Base-by-base conservation (phyloP, 768 basidiomycete genomes). In the Trametopsis cervina region DNA sequence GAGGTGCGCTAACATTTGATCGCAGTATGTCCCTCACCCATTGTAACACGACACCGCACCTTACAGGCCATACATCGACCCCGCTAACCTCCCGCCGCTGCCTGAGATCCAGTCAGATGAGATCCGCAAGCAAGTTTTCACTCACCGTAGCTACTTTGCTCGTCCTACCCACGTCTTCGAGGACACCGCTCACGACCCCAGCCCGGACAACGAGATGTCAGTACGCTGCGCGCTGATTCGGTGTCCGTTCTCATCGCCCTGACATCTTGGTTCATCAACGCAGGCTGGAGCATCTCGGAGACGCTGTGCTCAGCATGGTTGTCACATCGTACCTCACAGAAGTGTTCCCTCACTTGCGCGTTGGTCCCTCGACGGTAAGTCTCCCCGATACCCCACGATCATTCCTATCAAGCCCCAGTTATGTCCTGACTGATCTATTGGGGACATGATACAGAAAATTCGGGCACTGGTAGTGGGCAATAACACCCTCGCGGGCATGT, bases 161-260 rank as follows among this genome's bases (percentile, higher is more conserved):
- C 72, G 88, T 2, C 85, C 86, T 0, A 81, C 77, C 5, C 78
- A 85, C 55, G 68, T 86, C 21, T 90, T 90, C 54, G 88, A 90
- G 60, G 88, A 90, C 62, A 72, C 68, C 29, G 76, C 72, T 0
- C 70, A 77, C 53, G 87, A 90, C 63, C 81, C 75, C 2, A 83
- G 83, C 43, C 87, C 85, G 4, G 88, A 90, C 60, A 89, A 90
- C 53, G 88, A 90, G 67, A 83, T 78, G 88, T 87, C 46, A 56
- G 71, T 62, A 4, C 46, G 38, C 12, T n/a, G 9, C 35, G 13
- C 33, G 26, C 45, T n/a, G 13, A n/a, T 11, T n/a, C 27, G 4
- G 20, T 12, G 36, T 21, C n/a, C 22, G 10, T 21, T 18, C 24
- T 2, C 12, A 17, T 29, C 24, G 27, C 42, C 40, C 47, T 21